Evolutionary conservation across 108 stramenopile species (phyloP), one percentile per base, ranked within the genome.

Genomic region (Skeletonema costatum): DNA sequence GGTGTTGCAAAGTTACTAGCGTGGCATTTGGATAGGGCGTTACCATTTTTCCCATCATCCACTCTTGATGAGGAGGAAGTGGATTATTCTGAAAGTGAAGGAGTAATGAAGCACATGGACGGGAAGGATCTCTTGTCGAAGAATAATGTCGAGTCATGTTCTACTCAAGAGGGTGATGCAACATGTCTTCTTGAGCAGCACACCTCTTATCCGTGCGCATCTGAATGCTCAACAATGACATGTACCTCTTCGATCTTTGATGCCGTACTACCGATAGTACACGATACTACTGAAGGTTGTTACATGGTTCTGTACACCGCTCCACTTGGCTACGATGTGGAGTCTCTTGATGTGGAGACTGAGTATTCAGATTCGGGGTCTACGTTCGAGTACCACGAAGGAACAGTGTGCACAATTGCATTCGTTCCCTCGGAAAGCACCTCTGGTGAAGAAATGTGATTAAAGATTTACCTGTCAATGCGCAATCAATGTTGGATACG

Each of bases 171-270:
- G 33, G 89, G 88, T 74, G 61, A 78, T 31, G 71, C 71, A 0
- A 73, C 78, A 17, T 53, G 58, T 10, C 90, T 90, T 60, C 82
- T 82, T 65, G 80, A 75, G 59, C 68, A 72, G n/a, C 64, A 65
- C 32, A 65, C 68, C 12, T 75, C 68, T 35, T 66, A 86, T 50
- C 92, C 90, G 11, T 93, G 92, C 65, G 66, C 83, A 25, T 93
- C 92, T 1, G 90, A 91, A 79, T 93, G 92, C 67, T 86, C 87
- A 17, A 81, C 71, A 7, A 79, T 80, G 19, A 63, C 89, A 30
- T 93, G 92, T 62, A n/a, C 72, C 16, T 82, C 90, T 3, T 87
- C 86, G 29, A 74, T 91, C 3, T 93, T 90, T 82, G 92, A 93
- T 68, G 67, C 66, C 56, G 71, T 86, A 10, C 39, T 69, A 5